Conservation (phyloP, 495 filamentous ascomycete genomes). For the Penicillium samsonianum region DNA sequence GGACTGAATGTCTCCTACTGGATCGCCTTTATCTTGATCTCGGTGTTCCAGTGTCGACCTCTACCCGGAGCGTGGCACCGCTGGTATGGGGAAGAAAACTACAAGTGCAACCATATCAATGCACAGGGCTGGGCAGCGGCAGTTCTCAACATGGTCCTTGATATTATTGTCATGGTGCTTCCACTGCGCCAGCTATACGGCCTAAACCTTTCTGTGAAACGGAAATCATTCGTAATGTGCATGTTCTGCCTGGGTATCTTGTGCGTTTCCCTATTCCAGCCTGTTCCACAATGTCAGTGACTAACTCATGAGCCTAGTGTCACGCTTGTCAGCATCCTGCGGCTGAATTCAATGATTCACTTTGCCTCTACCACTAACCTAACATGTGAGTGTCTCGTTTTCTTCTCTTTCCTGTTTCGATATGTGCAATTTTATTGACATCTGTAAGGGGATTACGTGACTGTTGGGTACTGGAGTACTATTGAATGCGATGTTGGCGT, state of each 20-base stretch:
- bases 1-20: slow-evolving; percentile 41
- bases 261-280: slow-evolving; percentile 21
- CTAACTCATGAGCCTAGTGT: slow-evolving; percentile 25
- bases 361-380: slow-evolving; percentile 35
- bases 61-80: slow-evolving; percentile 41
- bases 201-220: slow-evolving; percentile 31
- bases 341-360: slow-evolving; percentile 34
- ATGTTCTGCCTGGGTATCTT: slow-evolving; percentile 43
- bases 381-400: slow-evolving; percentile 29
- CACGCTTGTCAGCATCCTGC: slow-evolving; percentile 39
- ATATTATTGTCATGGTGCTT: slow-evolving; percentile 49
- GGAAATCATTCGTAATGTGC: slow-evolving; percentile 36
- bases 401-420: neutral
- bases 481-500: slow-evolving; percentile 38
- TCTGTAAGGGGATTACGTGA: slow-evolving; percentile 37
- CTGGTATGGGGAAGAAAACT: slow-evolving; percentile 41
- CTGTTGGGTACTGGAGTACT: slow-evolving; percentile 37
- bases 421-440: neutral
- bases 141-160: slow-evolving; percentile 48
- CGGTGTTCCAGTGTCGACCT: slow-evolving; percentile 46
- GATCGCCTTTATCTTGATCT: slow-evolving; percentile 40
- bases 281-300: neutral
- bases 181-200: slow-evolving; percentile 36
- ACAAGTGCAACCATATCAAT: slow-evolving; percentile 45
- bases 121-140: slow-evolving; percentile 43